Conservation (phyloP, 441 rosid genomes). For the Erodium moschatum region DNA sequence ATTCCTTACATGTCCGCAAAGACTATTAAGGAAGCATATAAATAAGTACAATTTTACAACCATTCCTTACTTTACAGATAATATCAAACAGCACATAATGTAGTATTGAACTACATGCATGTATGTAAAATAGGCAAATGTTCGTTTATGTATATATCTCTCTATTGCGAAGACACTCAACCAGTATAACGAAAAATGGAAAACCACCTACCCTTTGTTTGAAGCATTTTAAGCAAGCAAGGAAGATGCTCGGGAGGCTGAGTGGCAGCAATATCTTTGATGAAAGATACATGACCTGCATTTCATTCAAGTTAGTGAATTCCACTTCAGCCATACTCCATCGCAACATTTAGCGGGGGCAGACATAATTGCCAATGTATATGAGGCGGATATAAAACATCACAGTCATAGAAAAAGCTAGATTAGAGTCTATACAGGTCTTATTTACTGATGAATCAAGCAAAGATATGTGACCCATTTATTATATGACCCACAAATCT, state of each 20-base stretch:
- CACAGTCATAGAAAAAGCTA: neutral
- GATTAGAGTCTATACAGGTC: neutral
- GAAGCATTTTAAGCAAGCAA: constrained; percentile 46
- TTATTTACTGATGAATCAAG: neutral
- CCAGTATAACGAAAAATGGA: neutral
- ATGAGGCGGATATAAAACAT: neutral
- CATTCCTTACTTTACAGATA: neutral
- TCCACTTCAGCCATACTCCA: neutral
- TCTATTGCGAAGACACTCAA: neutral
- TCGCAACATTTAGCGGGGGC: neutral
- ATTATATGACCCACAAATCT: neutral
- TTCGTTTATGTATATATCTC: too few relatives aligned
- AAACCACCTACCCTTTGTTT: constrained; percentile 40
- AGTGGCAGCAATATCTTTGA: constrained; percentile 57
- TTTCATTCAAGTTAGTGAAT: constrained; percentile 6
- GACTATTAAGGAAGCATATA: neutral
- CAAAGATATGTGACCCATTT: neutral
- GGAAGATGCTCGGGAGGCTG: constrained; percentile 59
- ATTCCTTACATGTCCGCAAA: neutral
- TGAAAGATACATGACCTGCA: constrained; percentile 51
- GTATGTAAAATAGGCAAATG: neutral
- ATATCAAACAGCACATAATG: neutral
- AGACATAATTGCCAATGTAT: neutral
- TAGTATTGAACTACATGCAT: neutral
- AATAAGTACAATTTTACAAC: neutral